phyloP scores from a whole-genome alignment of 306 rosid genomes.

The Ammopiptanthus mongolicus region DNA sequence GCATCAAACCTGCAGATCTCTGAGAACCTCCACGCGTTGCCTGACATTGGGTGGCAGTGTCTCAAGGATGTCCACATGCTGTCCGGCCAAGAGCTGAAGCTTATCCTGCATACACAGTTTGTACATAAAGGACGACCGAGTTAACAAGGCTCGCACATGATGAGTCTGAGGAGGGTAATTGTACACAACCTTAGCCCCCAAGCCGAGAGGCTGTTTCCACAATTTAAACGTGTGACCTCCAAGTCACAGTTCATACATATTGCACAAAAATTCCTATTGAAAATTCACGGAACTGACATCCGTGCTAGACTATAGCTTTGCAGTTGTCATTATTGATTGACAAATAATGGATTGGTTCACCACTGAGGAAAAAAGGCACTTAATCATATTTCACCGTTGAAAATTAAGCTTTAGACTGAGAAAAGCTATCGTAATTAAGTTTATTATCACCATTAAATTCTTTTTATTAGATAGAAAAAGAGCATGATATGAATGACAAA shows the following conservation, averaged over 20 bases:
- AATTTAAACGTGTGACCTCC: too few relatives aligned
- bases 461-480: neutral
- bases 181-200: too few relatives aligned
- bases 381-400: neutral
- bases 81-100: slow-evolving; percentile 31
- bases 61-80: slow-evolving; percentile 34
- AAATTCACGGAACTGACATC: neutral
- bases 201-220: too few relatives aligned
- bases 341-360: neutral
- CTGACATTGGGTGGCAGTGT: slow-evolving; percentile 32
- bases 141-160: too few relatives aligned
- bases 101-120: slow-evolving; percentile 39
- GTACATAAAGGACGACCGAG: too few relatives aligned
- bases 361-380: neutral
- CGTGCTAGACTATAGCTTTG: neutral
- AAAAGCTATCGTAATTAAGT: neutral
- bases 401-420: neutral
- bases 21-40: slow-evolving; percentile 43
- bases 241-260: too few relatives aligned
- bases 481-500: neutral
- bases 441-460: neutral
- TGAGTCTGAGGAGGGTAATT: too few relatives aligned
- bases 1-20: slow-evolving; percentile 39
- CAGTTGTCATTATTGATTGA: neutral
- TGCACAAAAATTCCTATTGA: neutral